phyloP scores from a whole-genome alignment of 352 stramenopile species.

The Albugo laibachii region DNA sequence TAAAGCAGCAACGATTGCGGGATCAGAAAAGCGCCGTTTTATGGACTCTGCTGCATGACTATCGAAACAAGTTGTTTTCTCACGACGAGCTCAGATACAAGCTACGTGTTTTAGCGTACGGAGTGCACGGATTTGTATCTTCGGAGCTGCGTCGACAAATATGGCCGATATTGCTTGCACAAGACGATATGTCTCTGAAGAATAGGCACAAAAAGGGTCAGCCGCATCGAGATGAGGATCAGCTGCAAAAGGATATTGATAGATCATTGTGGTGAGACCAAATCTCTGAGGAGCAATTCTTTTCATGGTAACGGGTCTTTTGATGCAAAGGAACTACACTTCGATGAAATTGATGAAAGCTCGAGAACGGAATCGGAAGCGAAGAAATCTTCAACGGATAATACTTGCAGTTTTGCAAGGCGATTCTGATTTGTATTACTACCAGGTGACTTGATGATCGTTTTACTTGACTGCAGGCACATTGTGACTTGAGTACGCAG shows the following conservation, averaged over 20 bases:
- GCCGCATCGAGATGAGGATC: slow-evolving; percentile 33
- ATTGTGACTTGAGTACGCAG: slow-evolving; percentile 23
- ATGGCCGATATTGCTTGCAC: slow-evolving; percentile 38
- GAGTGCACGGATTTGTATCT: slow-evolving; percentile 27
- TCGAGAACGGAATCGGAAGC: slow-evolving; percentile 37
- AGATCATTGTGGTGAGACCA: slow-evolving; percentile 40
- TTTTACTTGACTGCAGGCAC: neutral
- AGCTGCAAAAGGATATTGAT: slow-evolving; percentile 74
- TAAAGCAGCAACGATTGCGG: slow-evolving; percentile 39
- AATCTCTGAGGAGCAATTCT: neutral
- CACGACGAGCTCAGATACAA: slow-evolving; percentile 16
- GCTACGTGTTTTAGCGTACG: slow-evolving; percentile 37
- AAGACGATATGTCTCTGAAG: slow-evolving; percentile 4
- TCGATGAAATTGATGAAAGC: slow-evolving; percentile 32
- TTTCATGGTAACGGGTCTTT: neutral
- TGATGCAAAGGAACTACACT: slow-evolving; percentile 38
- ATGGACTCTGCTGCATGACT: neutral
- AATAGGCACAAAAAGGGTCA: slow-evolving; percentile 5
- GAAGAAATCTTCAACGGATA: slow-evolving; percentile 31
- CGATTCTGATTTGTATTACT: slow-evolving; percentile 53
- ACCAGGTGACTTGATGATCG: slow-evolving; percentile 20
- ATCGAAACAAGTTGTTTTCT: slow-evolving; percentile 4
- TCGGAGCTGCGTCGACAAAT: slow-evolving; percentile 31
- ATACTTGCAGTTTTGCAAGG: slow-evolving; percentile 26
- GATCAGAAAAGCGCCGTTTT: slow-evolving; percentile 5